Base-by-base conservation (phyloP, 257 asterid genomes). In the Linaria vulgaris region DNA sequence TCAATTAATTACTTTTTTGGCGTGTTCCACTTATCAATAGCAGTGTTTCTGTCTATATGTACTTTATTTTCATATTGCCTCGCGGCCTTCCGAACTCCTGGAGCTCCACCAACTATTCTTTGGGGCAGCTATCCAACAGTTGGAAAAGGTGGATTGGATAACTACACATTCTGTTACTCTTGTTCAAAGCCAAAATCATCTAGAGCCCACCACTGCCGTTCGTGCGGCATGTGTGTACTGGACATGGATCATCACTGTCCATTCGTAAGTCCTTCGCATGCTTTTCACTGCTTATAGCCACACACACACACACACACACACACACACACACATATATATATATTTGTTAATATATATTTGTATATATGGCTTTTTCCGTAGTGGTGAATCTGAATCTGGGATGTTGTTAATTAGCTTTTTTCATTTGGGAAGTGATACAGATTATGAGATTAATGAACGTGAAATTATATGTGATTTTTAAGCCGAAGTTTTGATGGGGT, bases 191-290 rank as follows among this genome's bases (percentile, higher is more conserved):
- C 99, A 7, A 92, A 92, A 72, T 80, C 97, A 44, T 86, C 97
- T 21, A 70, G 88, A 69, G 76, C 94, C 7, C 99, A 92, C 77
- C 99, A 92, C 61, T 92, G 99, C 65, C 90, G 96, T 52, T 83
- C 99, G 6, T 92, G 99, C 63, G 95, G 96, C 61, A 83, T 70
- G 63, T 92, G 98, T 60, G 69, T 92, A 69, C 62, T 85, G 76
- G 94, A 87, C 80, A 92, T 88, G 99, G 99, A 92, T 79, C 99
- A 92, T 83, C 99, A 92, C 76, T 92, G 99, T 78, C 97, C 99
- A 70, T 92, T 92, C 71, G 97, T 92, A 79, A 89, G 98, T 85
- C 50, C 64, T 64, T 64, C 62, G 24, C 4, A 30, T 44, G 46
- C 38, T 48, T 57, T 61, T 64, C 27, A 12, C 38, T 34, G 10